Evolutionary conservation across 2,329 filamentous ascomycete species (phyloP).

Genomic region (Shiraia sp.): DNA sequence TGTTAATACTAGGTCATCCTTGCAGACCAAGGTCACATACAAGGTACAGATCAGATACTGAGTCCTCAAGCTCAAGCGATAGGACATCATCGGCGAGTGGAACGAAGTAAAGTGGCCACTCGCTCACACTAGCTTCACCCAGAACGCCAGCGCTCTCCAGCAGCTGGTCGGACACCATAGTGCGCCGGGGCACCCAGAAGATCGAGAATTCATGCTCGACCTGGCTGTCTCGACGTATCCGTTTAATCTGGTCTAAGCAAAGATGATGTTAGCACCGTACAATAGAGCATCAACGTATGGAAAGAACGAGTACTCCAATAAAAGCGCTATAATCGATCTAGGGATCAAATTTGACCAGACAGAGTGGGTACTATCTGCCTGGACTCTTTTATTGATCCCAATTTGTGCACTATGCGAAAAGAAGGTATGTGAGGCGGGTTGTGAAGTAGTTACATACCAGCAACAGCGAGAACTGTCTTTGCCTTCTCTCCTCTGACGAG

Average conservation of each 20-base stretch:
- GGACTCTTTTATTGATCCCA: conserved; percentile 64
- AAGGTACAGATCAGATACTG: conserved; percentile 85
- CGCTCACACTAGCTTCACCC: conserved; percentile 86
- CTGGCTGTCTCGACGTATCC: conserved; percentile 82
- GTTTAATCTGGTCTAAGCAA: conserved; percentile 90
- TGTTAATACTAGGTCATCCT: conserved; percentile 23
- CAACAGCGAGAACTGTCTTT: conserved; percentile 80
- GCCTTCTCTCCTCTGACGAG: conserved; percentile 88
- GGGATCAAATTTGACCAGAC: conserved; percentile 61
- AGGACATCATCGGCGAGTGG: conserved; percentile 89
- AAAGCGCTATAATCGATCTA: conserved; percentile 48
- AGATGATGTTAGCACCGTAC: conserved; percentile 53
- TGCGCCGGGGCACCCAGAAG: conserved; percentile 93
- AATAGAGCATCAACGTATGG: conserved; percentile 31
- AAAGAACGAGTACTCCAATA: conserved; percentile 29
- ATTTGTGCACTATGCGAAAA: conserved; percentile 3
- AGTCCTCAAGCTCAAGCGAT: conserved; percentile 85
- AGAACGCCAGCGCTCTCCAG: conserved; percentile 91
- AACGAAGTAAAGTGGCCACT: conserved; percentile 87
- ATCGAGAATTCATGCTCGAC: conserved; percentile 95
- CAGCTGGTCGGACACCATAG: conserved; percentile 85
- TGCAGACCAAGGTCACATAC: conserved; percentile 46
- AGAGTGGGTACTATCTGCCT: conserved; percentile 58
- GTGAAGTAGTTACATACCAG: conserved; percentile 64
- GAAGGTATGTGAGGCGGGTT: conserved; percentile 7